Evolutionary conservation across 2,329 filamentous ascomycete species (phyloP).

Genomic region (Fusarium nematophilum): DNA sequence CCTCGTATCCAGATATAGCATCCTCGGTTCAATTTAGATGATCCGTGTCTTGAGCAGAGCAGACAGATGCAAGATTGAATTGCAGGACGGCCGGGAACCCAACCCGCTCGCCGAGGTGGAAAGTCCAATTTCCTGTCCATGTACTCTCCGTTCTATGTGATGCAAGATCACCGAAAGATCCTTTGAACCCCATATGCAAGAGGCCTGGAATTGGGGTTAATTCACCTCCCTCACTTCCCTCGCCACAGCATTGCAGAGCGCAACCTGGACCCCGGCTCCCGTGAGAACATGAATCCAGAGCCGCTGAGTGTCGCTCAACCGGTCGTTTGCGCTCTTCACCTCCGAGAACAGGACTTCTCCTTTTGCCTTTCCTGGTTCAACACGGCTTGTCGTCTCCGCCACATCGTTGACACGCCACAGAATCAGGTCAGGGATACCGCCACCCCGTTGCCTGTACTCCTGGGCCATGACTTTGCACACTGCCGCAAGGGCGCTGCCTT

Average conservation of each 20-base stretch:
- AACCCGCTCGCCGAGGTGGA: constrained; percentile 5
- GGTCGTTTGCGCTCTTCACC: constrained; percentile 89
- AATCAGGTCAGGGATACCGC: constrained; percentile 92
- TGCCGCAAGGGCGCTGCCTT: constrained; percentile 81
- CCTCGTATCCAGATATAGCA: constrained; percentile 27
- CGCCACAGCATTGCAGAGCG: constrained; percentile 76
- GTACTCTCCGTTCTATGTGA: constrained; percentile 24
- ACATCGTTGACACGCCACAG: constrained; percentile 73
- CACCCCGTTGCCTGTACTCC: constrained; percentile 87
- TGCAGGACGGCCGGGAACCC: constrained; percentile 12
- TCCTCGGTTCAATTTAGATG: constrained; percentile 16
- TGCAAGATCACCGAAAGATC: constrained; percentile 16
- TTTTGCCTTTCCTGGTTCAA: constrained; percentile 50
- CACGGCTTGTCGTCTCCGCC: constrained; percentile 44
- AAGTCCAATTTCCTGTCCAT: constrained; percentile 18
- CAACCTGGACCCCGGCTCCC: constrained; percentile 85
- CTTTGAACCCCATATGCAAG: constrained; percentile 15
- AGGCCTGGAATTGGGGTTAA: constrained; percentile 39
- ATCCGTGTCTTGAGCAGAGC: constrained; percentile 4
- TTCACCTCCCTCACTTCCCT: constrained; percentile 60
- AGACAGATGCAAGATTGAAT: constrained; percentile 17
- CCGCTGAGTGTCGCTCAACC: constrained; percentile 93
- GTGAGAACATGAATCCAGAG: constrained; percentile 96
- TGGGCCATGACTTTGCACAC: constrained; percentile 96
- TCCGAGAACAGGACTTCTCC: constrained; percentile 80